Conservation (phyloP, 1,139 yeast genomes). For the Pichia inconspicua region DNA sequence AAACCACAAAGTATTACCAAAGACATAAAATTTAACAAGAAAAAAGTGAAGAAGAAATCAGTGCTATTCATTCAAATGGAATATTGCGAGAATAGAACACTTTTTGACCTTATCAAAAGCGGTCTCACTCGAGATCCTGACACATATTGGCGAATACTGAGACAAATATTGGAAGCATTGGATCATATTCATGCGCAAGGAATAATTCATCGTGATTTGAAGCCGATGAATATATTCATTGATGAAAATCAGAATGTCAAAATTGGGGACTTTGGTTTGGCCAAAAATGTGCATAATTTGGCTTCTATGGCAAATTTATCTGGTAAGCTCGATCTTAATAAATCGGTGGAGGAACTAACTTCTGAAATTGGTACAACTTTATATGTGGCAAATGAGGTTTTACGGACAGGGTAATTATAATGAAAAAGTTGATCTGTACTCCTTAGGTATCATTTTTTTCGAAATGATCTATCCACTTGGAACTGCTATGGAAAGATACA, state of each 20-base stretch:
- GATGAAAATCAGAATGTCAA: conserved; percentile 84
- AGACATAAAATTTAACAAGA: background rate
- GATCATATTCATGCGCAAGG: conserved; percentile 90
- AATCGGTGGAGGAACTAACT: conserved; percentile 64
- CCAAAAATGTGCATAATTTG: conserved; percentile 63
- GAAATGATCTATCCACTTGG: conserved; percentile 82
- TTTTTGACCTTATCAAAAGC: conserved; percentile 70
- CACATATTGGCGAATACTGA: conserved; percentile 82
- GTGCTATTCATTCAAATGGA: conserved; percentile 91
- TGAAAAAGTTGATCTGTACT: conserved; percentile 92
- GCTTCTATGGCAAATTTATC: conserved; percentile 14
- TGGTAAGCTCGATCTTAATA: conserved; percentile 18
- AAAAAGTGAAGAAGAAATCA: conserved; percentile 32
- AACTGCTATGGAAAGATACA: conserved; percentile 90
- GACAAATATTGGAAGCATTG: conserved; percentile 87
- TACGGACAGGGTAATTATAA: conserved; percentile 64
- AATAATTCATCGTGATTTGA: conserved; percentile 88
- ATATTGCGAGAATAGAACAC: conserved; percentile 90
- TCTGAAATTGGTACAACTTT: conserved; percentile 90
- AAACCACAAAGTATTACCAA: conserved; percentile 5
- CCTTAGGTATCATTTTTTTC: conserved; percentile 87
- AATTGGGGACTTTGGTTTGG: conserved; percentile 95
- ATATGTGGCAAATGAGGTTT: conserved; percentile 86
- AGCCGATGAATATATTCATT: conserved; percentile 92
- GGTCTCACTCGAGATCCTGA: conserved; percentile 65